phyloP scores from a whole-genome alignment of 768 basidiomycete species.

The Naematelia aurantialba region DNA sequence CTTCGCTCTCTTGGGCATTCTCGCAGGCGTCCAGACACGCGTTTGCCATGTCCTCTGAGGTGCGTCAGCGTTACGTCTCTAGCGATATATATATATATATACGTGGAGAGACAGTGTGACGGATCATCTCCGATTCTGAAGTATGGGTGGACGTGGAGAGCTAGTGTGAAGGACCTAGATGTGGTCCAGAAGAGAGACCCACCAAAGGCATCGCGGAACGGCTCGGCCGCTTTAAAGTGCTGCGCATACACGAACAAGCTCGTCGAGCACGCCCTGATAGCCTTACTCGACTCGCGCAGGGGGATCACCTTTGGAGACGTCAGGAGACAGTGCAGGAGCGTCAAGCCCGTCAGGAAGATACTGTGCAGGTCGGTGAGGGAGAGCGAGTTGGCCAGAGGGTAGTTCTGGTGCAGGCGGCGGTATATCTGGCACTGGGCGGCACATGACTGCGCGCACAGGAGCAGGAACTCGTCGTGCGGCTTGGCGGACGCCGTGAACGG shows the following conservation, averaged over 20 bases:
- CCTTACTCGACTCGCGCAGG: slow-evolving; percentile 10
- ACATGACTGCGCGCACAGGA: slow-evolving; percentile 8
- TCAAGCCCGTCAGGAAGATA: slow-evolving; percentile 19
- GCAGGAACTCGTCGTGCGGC: background rate
- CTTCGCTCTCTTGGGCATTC: slow-evolving; percentile 7
- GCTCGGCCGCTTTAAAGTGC: slow-evolving; percentile 16
- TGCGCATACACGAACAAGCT: slow-evolving; percentile 17
- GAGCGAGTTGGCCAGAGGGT: slow-evolving; percentile 12
- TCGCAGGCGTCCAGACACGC: slow-evolving; percentile 17
- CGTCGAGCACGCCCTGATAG: slow-evolving; percentile 18
- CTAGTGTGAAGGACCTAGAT: no score
- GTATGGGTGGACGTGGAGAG: no score
- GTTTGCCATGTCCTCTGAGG: slow-evolving; percentile 14
- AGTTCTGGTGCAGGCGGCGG: slow-evolving; percentile 15
- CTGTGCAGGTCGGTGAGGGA: slow-evolving; percentile 16
- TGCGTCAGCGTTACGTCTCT: background rate
- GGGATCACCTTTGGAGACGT: slow-evolving; percentile 8
- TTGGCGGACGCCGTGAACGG: slow-evolving; percentile 10
- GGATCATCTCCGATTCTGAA: no score
- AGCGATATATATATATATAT: background rate
- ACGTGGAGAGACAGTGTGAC: no score
- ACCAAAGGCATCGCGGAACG: slow-evolving; percentile 18
- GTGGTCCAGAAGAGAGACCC: no score
- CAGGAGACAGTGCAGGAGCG: slow-evolving; percentile 9
- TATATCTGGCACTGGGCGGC: slow-evolving; percentile 12